phyloP scores from a whole-genome alignment of 495 filamentous ascomycete genomes.

The Penicillium argentinense region DNA sequence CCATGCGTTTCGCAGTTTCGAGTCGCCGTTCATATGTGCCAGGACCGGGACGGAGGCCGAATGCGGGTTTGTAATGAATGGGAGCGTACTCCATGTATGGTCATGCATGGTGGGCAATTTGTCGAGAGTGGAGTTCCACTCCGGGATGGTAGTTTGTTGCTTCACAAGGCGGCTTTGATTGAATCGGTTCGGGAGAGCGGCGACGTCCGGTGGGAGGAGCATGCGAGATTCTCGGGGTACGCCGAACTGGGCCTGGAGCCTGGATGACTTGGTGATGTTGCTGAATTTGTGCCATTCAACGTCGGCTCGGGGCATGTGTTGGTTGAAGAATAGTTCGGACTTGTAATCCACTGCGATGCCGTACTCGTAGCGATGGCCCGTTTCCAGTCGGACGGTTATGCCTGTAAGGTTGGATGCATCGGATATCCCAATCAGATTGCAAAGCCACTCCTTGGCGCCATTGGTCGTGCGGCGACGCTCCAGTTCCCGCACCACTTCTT shows the following conservation, averaged over 20 bases:
- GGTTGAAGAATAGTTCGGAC: constrained; percentile 55
- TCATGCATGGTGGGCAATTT: constrained; percentile 34
- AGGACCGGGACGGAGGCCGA: constrained; percentile 49
- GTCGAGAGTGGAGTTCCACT: constrained; percentile 44
- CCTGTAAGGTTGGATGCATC: constrained; percentile 50
- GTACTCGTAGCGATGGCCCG: constrained; percentile 52
- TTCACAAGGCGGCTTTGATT: constrained; percentile 33
- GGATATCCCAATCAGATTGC: constrained; percentile 40
- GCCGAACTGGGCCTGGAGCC: constrained; percentile 39
- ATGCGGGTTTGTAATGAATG: constrained; percentile 55
- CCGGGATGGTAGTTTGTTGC: constrained; percentile 34
- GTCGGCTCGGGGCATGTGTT: constrained; percentile 41
- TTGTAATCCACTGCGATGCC: constrained; percentile 60
- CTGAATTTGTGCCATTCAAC: constrained; percentile 50
- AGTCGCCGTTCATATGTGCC: constrained; percentile 51
- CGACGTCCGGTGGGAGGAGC: constrained; percentile 43
- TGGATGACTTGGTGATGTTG: constrained; percentile 41
- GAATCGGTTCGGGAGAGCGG: constrained; percentile 41
- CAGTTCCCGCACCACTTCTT: constrained; percentile 56
- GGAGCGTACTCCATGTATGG: constrained; percentile 48
- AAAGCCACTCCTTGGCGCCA: constrained; percentile 46
- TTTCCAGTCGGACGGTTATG: constrained; percentile 35
- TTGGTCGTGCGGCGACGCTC: constrained; percentile 42
- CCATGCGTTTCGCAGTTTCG: constrained; percentile 38
- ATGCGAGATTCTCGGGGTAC: constrained; percentile 45